phyloP scores from a whole-genome alignment of 192 early-diverging fungal species.

The Gaertneriomyces sp. region DNA sequence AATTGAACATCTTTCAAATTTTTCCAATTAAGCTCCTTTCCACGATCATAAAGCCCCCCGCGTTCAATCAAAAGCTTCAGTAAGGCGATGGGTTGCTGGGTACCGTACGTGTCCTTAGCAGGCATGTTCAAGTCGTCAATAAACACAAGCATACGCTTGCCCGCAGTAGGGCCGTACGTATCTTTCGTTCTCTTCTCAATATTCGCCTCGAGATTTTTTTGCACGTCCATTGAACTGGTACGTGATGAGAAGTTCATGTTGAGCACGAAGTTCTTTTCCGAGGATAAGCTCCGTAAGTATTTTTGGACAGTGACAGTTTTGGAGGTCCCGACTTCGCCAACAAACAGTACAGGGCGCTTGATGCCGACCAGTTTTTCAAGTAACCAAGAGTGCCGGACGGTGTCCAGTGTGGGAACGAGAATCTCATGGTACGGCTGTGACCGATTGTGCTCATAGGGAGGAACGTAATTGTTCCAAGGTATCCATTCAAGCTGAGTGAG shows the following conservation, averaged over 20 bases:
- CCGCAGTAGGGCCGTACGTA: constrained; percentile 55
- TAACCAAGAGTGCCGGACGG: constrained; percentile 57
- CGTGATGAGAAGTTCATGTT: constrained; percentile 60
- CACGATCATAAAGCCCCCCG: constrained; percentile 56
- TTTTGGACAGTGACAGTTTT: constrained; percentile 61
- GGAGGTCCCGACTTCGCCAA: constrained; percentile 58
- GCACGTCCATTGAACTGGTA: constrained; percentile 57
- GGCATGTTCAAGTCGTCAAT: constrained; percentile 65
- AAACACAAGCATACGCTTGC: constrained; percentile 52
- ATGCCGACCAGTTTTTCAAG: constrained; percentile 51
- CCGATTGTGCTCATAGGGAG: constrained; percentile 51
- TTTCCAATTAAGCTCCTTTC: constrained; percentile 63
- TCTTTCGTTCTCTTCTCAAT: constrained; percentile 62
- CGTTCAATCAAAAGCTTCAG: constrained; percentile 58
- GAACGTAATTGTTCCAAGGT: constrained; percentile 55
- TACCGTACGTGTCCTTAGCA: constrained; percentile 61
- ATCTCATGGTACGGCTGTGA: constrained; percentile 50
- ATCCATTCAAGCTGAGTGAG: constrained; percentile 49
- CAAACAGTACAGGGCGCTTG: constrained; percentile 56
- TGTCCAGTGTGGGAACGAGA: constrained; percentile 58
- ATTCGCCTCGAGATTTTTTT: constrained; percentile 58
- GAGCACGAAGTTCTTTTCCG: constrained; percentile 53
- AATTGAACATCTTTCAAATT: constrained; percentile 60
- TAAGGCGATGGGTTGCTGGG: constrained; percentile 60
- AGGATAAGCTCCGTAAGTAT: constrained; percentile 44